Base-by-base conservation (phyloP, 2,329 filamentous ascomycete genomes). In the Aspergillus sp. region DNA sequence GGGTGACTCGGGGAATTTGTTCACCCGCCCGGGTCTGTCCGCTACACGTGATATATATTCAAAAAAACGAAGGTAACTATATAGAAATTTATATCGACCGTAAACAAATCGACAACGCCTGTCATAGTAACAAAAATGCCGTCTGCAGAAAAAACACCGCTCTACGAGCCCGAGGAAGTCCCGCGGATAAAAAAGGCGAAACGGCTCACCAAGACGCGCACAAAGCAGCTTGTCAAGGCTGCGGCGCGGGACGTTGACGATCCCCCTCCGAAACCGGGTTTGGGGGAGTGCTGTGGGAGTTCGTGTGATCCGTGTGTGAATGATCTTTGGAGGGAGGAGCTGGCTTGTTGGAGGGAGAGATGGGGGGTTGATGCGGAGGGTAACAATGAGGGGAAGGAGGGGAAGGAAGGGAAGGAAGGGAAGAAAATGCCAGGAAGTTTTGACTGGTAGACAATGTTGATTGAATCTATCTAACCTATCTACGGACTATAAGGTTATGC, bases 301-400 rank as follows among this genome's bases (percentile, higher is more conserved):
- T 72, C 71, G 47, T 74, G 71, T 53, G 71, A 73, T 59, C 71
- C 71, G 5, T 74, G 71, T 45, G 71, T 74, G 39, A 72, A 61
- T 58, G 70, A 72, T 64, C 48, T 74, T 2, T 74, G 71, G 71
- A 64, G 59, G 48, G 68, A 74, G 61, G 71, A 74, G 58, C 55
- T 70, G 59, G 63, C 61, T 9, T 64, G 68, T 49, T 74, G 71
- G 71, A 68, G 64, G 59, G 71, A 72, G 58, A 62, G 69, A 33
- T 74, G 71, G 71, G 70, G 71, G 7, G 63, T 65, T 52, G 44
- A 47, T 24, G 63, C 47, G 5, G 53, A 17, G 24, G 41, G 27
- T 30, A 30, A 17, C 13, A 13, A 11, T 3, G 27, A 65, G 49
- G 62, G 64, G 51, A 51, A 51, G 17, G 49, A 48, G 49, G 62